A percentile compares a stretch with the other conserved stretches of the same genome.
Evolutionary conservation across 805 yeast genomes (phyloP).

Genomic region (Candida palmyrensis): DNA sequence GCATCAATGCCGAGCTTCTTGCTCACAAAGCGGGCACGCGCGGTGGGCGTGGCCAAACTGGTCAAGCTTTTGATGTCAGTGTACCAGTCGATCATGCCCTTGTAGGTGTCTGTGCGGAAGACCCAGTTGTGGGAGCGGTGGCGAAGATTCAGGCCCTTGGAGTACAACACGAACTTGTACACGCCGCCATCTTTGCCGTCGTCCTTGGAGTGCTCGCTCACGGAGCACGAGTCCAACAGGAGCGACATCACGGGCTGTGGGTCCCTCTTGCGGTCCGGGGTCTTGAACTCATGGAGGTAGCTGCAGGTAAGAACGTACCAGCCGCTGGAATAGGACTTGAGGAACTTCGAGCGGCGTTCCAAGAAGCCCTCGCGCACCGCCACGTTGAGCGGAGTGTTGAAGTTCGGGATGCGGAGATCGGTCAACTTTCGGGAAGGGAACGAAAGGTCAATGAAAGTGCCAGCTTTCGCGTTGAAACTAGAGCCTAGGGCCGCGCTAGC

Average conservation of each 20-base stretch:
- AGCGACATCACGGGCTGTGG: constrained; percentile 79
- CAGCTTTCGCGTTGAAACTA: constrained; percentile 20
- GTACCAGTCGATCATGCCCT: constrained; percentile 80
- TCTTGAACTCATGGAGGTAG: constrained; percentile 84
- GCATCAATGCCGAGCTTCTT: constrained; percentile 14
- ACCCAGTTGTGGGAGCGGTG: constrained; percentile 89
- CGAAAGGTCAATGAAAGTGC: constrained; percentile 32
- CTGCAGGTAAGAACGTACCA: constrained; percentile 90
- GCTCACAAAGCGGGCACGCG: constrained; percentile 43
- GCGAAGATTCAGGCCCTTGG: constrained; percentile 61
- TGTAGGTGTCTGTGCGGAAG: constrained; percentile 84
- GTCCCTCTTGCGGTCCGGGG: constrained; percentile 76
- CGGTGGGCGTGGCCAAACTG: constrained; percentile 51
- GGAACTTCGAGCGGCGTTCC: constrained; percentile 86
- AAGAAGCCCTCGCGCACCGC: constrained; percentile 69
- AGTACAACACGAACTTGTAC: constrained; percentile 74
- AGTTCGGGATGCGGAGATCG: constrained; percentile 63
- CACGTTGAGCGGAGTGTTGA: constrained; percentile 60
- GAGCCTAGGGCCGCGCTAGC: constrained; percentile 17
- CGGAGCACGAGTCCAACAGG: constrained; percentile 70
- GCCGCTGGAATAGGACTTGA: constrained; percentile 86
- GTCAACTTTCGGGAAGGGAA: constrained; percentile 30
- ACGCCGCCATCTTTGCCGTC: constrained; percentile 52
- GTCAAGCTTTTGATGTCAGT: constrained; percentile 70
- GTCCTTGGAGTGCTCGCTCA: constrained; percentile 76